phyloP scores from a whole-genome alignment of 2,329 filamentous ascomycete genomes.

The Cryphonectria japonica region DNA sequence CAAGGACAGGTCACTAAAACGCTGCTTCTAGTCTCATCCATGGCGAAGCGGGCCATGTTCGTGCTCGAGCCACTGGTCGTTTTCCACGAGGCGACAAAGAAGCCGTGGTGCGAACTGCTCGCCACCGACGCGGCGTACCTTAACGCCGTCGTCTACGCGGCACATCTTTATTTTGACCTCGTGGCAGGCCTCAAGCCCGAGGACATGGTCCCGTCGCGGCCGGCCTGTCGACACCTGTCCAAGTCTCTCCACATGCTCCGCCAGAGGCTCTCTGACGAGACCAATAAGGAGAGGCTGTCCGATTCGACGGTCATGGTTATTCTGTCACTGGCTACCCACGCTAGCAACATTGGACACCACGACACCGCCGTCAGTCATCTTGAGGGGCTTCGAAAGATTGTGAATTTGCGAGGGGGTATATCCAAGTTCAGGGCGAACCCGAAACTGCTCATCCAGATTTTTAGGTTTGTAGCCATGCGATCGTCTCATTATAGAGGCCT shows the following conservation, averaged over 20 bases:
- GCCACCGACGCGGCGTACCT: conserved; percentile 41
- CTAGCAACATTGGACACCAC: conserved; percentile 37
- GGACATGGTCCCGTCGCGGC: conserved; percentile 35
- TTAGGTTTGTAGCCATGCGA: conserved; percentile 33
- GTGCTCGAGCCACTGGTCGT: conserved; percentile 39
- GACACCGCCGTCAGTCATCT: conserved; percentile 40
- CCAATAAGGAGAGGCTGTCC: conserved; percentile 35
- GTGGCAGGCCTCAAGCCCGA: conserved; percentile 31
- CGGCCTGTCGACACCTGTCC: conserved; percentile 31
- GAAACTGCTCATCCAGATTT: conserved; percentile 43
- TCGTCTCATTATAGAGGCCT: not conserved
- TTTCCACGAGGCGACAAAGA: conserved; percentile 34
- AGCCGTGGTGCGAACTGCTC: conserved; percentile 38
- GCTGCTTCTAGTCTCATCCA: conserved; percentile 36
- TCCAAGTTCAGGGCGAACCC: conserved; percentile 36
- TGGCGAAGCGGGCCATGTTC: conserved; percentile 40
- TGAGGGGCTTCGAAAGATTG: conserved; percentile 42
- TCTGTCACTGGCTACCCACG: conserved; percentile 38
- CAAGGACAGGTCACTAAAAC: not conserved
- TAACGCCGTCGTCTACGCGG: conserved; percentile 41
- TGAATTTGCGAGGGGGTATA: conserved; percentile 43
- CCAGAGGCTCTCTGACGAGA: conserved; percentile 35
- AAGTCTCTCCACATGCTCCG: conserved; percentile 28
- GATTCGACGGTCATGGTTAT: conserved; percentile 39
- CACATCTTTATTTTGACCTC: conserved; percentile 39